Evolutionary conservation across 352 stramenopile species (phyloP), one percentile per base, ranked within the genome.

Genomic region (Globisporangium takayamanum): DNA sequence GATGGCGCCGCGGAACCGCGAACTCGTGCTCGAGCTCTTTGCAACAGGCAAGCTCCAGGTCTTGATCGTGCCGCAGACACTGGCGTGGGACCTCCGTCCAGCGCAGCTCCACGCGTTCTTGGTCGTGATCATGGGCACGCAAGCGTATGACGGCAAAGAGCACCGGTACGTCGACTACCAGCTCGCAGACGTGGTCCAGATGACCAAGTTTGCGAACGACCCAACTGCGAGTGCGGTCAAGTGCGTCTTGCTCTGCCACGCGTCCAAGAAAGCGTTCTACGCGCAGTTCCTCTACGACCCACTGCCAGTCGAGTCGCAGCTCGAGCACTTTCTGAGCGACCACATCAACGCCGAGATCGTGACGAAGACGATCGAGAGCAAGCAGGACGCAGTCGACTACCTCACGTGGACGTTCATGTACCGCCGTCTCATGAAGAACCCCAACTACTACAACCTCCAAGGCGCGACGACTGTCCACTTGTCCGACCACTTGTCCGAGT

Each of bases 401-500:
- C 78, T 99, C 26, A 99, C 97, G 44, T 99, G 97, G 97, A 99
- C 97, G 2, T 98, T 99, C 55, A 94, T 99, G 78, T 99, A 99
- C 73, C 89, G 97, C 5, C 92, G 98, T 10, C 73, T 99, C 36
- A 88, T 96, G 54, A 98, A 99, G 73, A 99, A 99, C 76, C 98
- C 98, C 3, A 99, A 99, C 59, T 99, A 99, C 74, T 99, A 99
- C 85, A 97, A 98, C 60, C 73, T 99, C 49, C 84, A 96, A 54
- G 97, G 96, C 18, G 93, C 78, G 14, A 92, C 83, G 6, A 90
- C 89, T 14, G 78, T 88, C 0, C 85, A 99, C 63, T 67, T 99
- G 26, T 99, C 93, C 50, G 97, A 99, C 68, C 96, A 99, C 64
- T 76, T 99, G 52, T 99, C 96, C 47, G 97, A 99, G 67, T 89